Percentiles rank a stretch among this genome's conserved stretches.
These are phyloP conservation scores for Striga hermonthica DNA, from an alignment of 305 asterid species.

Conservation along the genomic window DNA sequence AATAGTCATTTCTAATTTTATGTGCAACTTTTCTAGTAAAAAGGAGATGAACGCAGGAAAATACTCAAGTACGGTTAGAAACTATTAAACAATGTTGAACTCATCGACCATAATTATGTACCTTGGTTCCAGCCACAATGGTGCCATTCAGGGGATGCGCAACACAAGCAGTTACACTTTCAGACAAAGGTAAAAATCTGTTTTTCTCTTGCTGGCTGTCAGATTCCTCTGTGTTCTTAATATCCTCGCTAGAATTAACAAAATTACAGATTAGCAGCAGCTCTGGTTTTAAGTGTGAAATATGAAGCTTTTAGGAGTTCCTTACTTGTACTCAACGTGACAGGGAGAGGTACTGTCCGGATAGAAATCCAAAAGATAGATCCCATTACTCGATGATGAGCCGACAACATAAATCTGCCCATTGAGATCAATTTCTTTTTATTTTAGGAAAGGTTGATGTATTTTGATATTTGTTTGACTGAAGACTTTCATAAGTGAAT, in stretches of 20 bases:
- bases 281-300: not conserved
- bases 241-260: constrained; percentile 53
- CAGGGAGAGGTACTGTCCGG: constrained; percentile 73
- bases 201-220: constrained; percentile 45
- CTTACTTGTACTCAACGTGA: constrained; percentile 74
- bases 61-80: no score
- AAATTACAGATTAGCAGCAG: constrained; percentile 30
- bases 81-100: no score
- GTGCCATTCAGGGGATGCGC: constrained; percentile 76
- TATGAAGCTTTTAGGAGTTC: constrained; percentile 18
- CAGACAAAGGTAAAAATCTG: constrained; percentile 50
- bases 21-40: no score
- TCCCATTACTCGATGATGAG: constrained; percentile 65
- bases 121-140: constrained; percentile 91
- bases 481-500: no score
- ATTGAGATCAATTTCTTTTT: not conserved
- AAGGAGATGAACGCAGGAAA: no score
- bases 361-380: constrained; percentile 86
- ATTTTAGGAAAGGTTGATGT: no score
- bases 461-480: no score
- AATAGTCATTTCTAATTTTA: no score
- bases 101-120: constrained; percentile 3
- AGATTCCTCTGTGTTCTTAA: constrained; percentile 34
- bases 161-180: constrained; percentile 67
- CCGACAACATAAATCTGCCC: constrained; percentile 81